Base-by-base conservation (phyloP, 2,329 filamentous ascomycete species). In the Neopestalotiopsis clavispora region DNA sequence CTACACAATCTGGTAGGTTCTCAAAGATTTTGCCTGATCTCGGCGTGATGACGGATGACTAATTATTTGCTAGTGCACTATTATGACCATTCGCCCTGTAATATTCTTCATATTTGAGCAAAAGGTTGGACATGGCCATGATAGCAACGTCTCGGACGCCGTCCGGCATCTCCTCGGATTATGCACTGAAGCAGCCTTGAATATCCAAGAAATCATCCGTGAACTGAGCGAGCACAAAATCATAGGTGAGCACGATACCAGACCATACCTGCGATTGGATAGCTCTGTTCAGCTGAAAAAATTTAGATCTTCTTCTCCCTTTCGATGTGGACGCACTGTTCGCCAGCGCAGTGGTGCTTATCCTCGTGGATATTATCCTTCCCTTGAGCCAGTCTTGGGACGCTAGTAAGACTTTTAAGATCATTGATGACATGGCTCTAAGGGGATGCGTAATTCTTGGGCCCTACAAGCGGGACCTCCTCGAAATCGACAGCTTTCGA, bases 51-150 rank as follows among this genome's bases (percentile, higher is more conserved):
- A 6, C 12, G 2, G 28, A 13, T 12, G 30, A 59, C 5, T 30
- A n/a, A 30, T 30, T 12, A 59, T 30, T 2, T 17, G 12, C 10
- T 23, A 59, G 57, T 59, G 57, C 28, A 59, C 57, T 59, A 28
- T 59, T 12, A 59, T 59, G 57, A 59, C 57, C 13, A 59, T 59
- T 14, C 57, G 57, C 30, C 57, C 57, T 12, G 30, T 59, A 20
- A 30, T 59, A 10, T 59, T 59, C 17, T 59, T 59, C 9, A 59
- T 59, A 59, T 59, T 59, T n/a, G 57, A 59, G 28, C 57, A 59
- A 34, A 59, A 34, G 17, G 23, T 59, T 59, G 57, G 57, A 30
- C 57, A 59, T 13, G 23, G 23, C 12, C 57, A 59, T 4, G 30
- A 59, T 12, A 59, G 57, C 30, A 59, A 59, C 12, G 23, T 59